Base-by-base conservation (phyloP, 257 asterid genomes). In the Solanum acaule region DNA sequence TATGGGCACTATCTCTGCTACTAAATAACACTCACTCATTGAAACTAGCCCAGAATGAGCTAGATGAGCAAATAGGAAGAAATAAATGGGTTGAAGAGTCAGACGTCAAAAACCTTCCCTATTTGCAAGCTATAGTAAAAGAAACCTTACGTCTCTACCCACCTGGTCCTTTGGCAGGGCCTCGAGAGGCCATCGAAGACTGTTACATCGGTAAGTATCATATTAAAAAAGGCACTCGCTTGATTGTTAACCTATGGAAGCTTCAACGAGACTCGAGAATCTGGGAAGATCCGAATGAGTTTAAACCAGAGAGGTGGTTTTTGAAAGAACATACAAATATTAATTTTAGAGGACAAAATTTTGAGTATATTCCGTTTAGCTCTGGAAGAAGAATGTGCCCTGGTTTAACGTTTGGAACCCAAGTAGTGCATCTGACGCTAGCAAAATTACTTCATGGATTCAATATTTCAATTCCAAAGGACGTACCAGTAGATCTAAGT, bases 61-160 rank as follows among this genome's bases (percentile, higher is more conserved):
- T 94, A 4, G 91, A 93, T 23, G 10, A 52, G 56, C 88, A 84
- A 0, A 52, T 94, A 4, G 98, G 96, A 2, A 83, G n/a, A 46
- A 29, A 89, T 31, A 92, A 89, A 88, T 88, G 90, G 91, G 92
- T 92, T 65, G 91, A 92, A 85, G 98, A 94, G 68, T 87, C 94
- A n/a, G 95, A 94, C 88, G 88, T 94, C 68, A 78, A 85, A 82
- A 89, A 89, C 86, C 91, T 94, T 31, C 46, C 10, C 4, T 93
- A 92, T 89, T 35, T 94, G 3, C 92, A 92, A 59, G 93, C 98
- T 15, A 87, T 93, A 23, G 87, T 94, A 31, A 92, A 93, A 67
- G 98, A 94, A 63, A 93, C 95, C 0, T 77, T 94, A 1, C 92
- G 95, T n/a, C 33, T 94, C 71, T 93, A 92, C 89, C 98, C 98